Base-by-base conservation (phyloP, 1,284 basidiomycete genomes). In the Apiotrichum siamense region DNA sequence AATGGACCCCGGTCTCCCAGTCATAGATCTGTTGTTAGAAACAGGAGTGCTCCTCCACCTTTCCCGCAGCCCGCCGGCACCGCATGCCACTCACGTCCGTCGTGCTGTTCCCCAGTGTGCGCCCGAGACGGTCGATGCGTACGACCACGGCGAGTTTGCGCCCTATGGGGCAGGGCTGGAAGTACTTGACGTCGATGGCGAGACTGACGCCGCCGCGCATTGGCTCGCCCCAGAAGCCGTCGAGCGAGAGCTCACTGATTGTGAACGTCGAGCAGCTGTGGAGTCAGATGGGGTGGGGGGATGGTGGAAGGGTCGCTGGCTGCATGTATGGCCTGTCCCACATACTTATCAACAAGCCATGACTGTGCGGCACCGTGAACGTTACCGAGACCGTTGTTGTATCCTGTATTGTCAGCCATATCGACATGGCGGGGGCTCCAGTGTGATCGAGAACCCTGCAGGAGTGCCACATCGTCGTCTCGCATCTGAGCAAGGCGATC, bases 101-200 rank as follows among this genome's bases (percentile, higher is more conserved):
- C 27, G 29, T 32, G 25, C 25, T 29, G 41, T 43, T 43, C 4
- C 41, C 41, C 18, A 43, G 27, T 18, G 41, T 43, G 9, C 25
- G 26, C 4, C 41, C 41, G 18, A 43, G 27, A n/a, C 41, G 41
- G 41, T 43, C 41, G 29, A 43, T 31, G 18, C 41, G n/a, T 17
- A 43, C 41, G 1, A 43, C 41, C 2, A 43, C 41, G 3, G 41
- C 41, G 3, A 43, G 41, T 27, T 31, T 31, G 24, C 41, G 26
- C 15, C 41, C 41, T 12, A 43, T 15, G 20, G 41, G 41, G 17
- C 41, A 44, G 23, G 32, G 31, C 27, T 43, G 41, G 29, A 43
- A 43, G 41, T 43, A 43, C 41, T 43, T 43, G n/a, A 43, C 41
- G 18, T 43, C 41, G 15, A 43, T 43, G 3, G 41, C 41, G 41